Evolutionary conservation across 345 rosid genomes (phyloP).

Genomic region (Eucalyptus sp.): DNA sequence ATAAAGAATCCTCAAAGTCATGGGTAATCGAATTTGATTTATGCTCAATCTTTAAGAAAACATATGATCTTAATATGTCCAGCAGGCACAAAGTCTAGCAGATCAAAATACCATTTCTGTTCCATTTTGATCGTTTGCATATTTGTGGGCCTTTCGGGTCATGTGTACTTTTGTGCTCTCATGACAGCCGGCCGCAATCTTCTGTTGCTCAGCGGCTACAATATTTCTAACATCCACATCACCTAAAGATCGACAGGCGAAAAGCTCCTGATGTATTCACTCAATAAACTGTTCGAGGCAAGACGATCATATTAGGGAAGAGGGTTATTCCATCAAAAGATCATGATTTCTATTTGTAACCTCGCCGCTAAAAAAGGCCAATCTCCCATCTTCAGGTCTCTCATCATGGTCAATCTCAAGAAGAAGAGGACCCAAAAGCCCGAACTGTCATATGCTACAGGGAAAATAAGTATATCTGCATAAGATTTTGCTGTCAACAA

Average conservation of each 20-base stretch:
- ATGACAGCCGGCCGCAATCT: conserved; percentile 71
- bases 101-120: too few relatives aligned
- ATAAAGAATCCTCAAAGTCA: too few relatives aligned
- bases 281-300: conserved; percentile 66
- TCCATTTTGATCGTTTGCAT: too few relatives aligned
- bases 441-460: conserved; percentile 91
- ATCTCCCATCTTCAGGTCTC: conserved; percentile 90
- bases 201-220: conserved; percentile 68
- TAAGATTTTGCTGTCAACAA: not conserved
- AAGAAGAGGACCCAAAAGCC: conserved; percentile 89
- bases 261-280: conserved; percentile 63
- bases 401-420: conserved; percentile 96
- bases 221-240: conserved; percentile 88
- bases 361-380: conserved; percentile 90
- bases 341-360: not conserved
- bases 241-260: conserved; percentile 52
- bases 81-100: too few relatives aligned
- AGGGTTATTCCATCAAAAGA: not conserved
- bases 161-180: not conserved
- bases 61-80: too few relatives aligned
- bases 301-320: not conserved
- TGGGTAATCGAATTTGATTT: too few relatives aligned
- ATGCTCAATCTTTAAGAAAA: too few relatives aligned
- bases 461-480: conserved; percentile 91
- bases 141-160: too few relatives aligned